phyloP scores from a whole-genome alignment of 225 moss, liverwort and hornwort genomes.

The Pseudisothecium myosuroides region DNA sequence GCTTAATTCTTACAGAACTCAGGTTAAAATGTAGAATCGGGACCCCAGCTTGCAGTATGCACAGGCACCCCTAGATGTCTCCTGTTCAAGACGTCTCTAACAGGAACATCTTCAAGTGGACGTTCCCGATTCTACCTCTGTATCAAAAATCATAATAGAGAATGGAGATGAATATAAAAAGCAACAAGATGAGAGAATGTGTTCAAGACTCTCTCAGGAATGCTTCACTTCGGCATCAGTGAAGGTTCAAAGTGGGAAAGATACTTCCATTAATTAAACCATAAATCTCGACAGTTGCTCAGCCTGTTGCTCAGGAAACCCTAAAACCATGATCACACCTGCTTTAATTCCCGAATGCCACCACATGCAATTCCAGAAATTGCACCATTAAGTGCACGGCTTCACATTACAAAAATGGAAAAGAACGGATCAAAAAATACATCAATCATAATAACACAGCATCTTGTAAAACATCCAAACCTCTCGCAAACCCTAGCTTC shows the following conservation, averaged over 20 bases:
- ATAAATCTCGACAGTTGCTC: background rate
- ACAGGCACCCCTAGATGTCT: background rate
- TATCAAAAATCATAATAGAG: background rate
- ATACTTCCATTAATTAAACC: background rate
- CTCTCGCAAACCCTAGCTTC: background rate
- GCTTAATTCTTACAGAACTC: background rate
- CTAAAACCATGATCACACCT: background rate
- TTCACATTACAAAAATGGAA: background rate
- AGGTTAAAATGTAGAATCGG: background rate
- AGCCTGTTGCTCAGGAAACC: background rate
- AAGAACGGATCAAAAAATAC: background rate
- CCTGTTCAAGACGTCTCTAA: background rate
- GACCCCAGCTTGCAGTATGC: background rate
- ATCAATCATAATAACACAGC: background rate
- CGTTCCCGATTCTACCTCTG: background rate
- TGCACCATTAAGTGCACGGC: background rate
- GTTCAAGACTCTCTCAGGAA: background rate
- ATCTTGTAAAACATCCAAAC: background rate
- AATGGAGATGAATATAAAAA: background rate
- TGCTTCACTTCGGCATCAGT: background rate
- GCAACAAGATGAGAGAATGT: background rate
- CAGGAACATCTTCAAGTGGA: background rate
- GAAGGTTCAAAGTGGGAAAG: background rate
- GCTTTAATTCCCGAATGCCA: background rate
- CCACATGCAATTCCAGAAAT: background rate